Base-by-base conservation (phyloP, 345 rosid genomes). In the Draba incana region DNA sequence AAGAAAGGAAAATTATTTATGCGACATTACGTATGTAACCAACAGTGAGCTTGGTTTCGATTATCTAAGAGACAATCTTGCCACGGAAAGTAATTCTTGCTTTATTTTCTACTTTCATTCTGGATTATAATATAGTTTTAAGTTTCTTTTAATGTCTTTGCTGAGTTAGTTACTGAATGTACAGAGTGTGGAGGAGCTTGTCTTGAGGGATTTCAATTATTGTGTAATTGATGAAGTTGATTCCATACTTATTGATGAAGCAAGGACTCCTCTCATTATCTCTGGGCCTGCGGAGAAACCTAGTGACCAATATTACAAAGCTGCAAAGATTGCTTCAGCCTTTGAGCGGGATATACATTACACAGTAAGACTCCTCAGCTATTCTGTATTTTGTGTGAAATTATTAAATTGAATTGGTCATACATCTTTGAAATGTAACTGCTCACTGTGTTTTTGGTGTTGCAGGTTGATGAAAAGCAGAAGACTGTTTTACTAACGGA, bases 1-100 rank as follows among this genome's bases (percentile, higher is more conserved):
- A 75, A 85, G 98, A 70, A 86, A 88, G 83, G 94, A 90, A 75
- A 93, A 90, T 54, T 93, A 93, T 79, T 71, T 84, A 81, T 88
- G 94, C 54, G 98, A 93, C 76, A 87, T 93, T 48, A 90, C 98
- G 2, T 93, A 90, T 68, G 97, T 90, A 73, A 93, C 98, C 53
- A 93, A 93, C 56, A 90, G 98, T 64, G 97, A 93, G 83, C 94
- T 93, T 71, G 98, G 97, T 65, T 93, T 93, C 70, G 98, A 93
- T 77, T 90, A 72, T 68, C 80, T 93, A 78, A 85, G 98, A 81
- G 98, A 93, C 76, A 93, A 93, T 84, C 97, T 93, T 84, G 98
- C 98, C 92, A 90, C 92, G 96, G 98, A 90, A 88, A 93, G 96
- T 90, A 90, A 83, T 83, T 83, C 83, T 88, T 85, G 64, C 81